phyloP scores from a whole-genome alignment of 768 basidiomycete genomes.

The Pulveroboletus frians region DNA sequence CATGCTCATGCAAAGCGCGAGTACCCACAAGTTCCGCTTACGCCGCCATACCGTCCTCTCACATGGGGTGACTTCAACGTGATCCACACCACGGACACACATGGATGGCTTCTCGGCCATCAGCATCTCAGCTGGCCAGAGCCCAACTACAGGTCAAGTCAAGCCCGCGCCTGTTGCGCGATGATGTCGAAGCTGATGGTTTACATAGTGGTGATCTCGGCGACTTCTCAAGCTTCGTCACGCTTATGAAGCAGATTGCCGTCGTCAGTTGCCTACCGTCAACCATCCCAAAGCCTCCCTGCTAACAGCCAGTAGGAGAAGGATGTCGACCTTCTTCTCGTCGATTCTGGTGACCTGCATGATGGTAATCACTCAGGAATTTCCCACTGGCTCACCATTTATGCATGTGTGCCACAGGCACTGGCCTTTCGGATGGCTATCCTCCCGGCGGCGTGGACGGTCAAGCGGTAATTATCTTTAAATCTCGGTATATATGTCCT shows the following conservation, averaged over 20 bases:
- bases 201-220: conserved; percentile 54
- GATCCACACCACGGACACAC: conserved; percentile 80
- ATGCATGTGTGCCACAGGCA: conserved; percentile 40
- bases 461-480: conserved; percentile 47
- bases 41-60: conserved; percentile 60
- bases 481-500: background rate
- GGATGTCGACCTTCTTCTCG: conserved; percentile 77
- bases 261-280: conserved; percentile 31
- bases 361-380: conserved; percentile 40
- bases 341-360: conserved; percentile 78
- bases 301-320: conserved; percentile 38
- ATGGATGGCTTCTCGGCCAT: conserved; percentile 82
- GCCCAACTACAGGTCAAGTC: conserved; percentile 59
- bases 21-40: conserved; percentile 38
- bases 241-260: conserved; percentile 76
- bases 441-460: conserved; percentile 66
- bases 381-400: background rate
- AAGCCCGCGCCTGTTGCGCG: background rate
- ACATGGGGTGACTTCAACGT: conserved; percentile 90
- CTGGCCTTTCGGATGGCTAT: conserved; percentile 73
- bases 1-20: conserved; percentile 37
- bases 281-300: background rate
- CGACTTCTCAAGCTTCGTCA: conserved; percentile 83
- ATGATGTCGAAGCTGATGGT: background rate
- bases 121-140: conserved; percentile 69